Conservation (phyloP, 1,139 yeast genomes). For the Kodamaea fungicola region DNA sequence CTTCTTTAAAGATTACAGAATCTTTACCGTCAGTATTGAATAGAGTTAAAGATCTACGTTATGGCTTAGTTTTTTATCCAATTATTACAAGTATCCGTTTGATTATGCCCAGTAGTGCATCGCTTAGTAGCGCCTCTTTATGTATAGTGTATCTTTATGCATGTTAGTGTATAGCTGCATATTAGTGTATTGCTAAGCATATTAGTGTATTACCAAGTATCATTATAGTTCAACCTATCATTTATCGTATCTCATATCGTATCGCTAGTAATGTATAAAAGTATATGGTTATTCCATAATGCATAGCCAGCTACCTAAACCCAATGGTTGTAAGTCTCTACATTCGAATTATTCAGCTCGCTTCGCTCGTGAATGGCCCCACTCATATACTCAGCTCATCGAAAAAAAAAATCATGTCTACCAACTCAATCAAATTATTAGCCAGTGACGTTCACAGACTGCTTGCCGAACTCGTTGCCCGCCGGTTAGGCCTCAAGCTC, state of each 20-base stretch:
- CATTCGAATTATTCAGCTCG: not conserved
- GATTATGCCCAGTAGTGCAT: too few species aligned
- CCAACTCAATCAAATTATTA: slow-evolving; percentile 72
- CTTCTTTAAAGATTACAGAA: too few species aligned
- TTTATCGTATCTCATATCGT: too few species aligned
- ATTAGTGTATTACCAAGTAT: too few species aligned
- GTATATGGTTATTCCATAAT: not conserved
- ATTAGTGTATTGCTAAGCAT: too few species aligned
- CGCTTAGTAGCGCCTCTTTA: too few species aligned
- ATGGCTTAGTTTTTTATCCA: not conserved
- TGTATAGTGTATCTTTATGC: too few species aligned
- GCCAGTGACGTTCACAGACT: slow-evolving; percentile 92
- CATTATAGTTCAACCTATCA: too few species aligned
- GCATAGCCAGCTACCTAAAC: not conserved
- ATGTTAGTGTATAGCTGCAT: too few species aligned
- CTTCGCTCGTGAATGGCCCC: not conserved
- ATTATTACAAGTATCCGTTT: too few species aligned
- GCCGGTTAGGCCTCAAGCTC: slow-evolving; percentile 58
- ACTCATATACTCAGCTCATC: slow-evolving; percentile 1
- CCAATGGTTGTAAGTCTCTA: not conserved
- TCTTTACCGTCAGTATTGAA: too few species aligned
- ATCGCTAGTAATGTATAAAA: not conserved
- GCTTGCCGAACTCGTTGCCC: slow-evolving; percentile 73
- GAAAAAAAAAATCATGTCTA: slow-evolving; percentile 7
- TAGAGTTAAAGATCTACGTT: too few species aligned